Evolutionary conservation across 1,139 yeast species (phyloP), one percentile per base, ranked within the genome.

Genomic region (Kurtzmaniella quercitrusa): DNA sequence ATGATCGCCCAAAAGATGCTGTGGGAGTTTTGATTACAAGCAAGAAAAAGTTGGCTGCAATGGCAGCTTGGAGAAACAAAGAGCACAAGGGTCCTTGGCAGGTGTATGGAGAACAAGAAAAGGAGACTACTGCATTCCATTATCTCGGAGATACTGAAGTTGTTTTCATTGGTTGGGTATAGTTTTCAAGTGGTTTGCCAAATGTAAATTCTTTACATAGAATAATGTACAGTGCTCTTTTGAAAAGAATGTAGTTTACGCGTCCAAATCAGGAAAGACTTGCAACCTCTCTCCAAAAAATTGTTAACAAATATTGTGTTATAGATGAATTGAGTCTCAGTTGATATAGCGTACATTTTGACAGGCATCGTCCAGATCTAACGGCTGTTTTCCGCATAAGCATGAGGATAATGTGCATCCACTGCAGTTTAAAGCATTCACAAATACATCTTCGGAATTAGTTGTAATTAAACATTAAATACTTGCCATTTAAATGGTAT

Each of bases 1-100:
- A 36, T 32, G 39, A 43, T 20, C 33, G 51, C 3, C 51, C 52
- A 5, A 39, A 42, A 18, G 47, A 38, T 22, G 50, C 47, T 20
- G 39, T 47, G 37, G 55, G 55, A 5, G 47, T 52, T 1, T 41
- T 52, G 20, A 49, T 51, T 21, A 50, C 41, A 39, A 41, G 57
- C 2, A 45, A 49, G 3, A 46, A 47, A 14, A 56, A 53, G 3
- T 56, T 57, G n/a, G 55, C 54, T 14, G 56, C 57, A 1, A 40
- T 54, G 28, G 59, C 58, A 16, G 58, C 56, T 11, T 56, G 60
- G 61, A 51, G 53, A 38, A 57, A 47, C 22, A 39, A 41, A 33
- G 48, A 47, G 38, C 54, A 51, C 38, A 44, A 46, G 19, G 55
- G 53, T 14, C 47, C 47, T 5, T 52, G 54, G 53, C 48, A 50